Percentiles rank a stretch among this genome's conserved stretches.
Evolutionary conservation across 2,329 filamentous ascomycete genomes (phyloP).

Genomic region (Fusarium metavorans): DNA sequence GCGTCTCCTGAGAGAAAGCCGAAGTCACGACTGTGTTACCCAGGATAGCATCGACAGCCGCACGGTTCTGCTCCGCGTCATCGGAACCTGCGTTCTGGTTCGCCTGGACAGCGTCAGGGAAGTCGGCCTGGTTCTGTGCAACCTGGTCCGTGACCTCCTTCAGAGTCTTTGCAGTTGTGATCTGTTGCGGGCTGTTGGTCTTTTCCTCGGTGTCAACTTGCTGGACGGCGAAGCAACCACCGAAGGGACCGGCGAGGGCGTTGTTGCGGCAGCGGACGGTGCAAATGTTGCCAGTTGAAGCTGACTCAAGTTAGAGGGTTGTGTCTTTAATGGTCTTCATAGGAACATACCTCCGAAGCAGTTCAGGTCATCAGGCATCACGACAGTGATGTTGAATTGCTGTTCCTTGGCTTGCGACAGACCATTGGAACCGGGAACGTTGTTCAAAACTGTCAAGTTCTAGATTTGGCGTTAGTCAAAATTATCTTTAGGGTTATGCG

Average conservation of each 20-base stretch:
- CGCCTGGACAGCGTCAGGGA: constrained; percentile 55
- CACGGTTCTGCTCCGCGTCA: constrained; percentile 45
- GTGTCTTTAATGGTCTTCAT: fast-evolving
- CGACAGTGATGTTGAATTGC: constrained; percentile 68
- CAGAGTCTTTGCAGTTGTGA: constrained; percentile 60
- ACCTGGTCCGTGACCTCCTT: constrained; percentile 62
- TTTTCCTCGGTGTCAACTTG: constrained; percentile 60
- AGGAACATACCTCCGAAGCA: constrained; percentile 63
- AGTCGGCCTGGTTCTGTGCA: constrained; percentile 62
- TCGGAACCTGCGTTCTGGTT: constrained; percentile 56
- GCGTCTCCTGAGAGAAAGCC: constrained; percentile 51
- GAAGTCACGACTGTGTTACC: constrained; percentile 45
- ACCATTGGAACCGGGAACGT: constrained; percentile 69
- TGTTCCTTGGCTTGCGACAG: constrained; percentile 67
- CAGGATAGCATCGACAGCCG: constrained; percentile 55
- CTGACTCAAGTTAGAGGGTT: constrained; percentile 39
- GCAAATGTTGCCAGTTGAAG: constrained; percentile 68
- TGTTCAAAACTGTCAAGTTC: constrained; percentile 66
- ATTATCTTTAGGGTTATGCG: fast-evolving
- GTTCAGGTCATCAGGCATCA: constrained; percentile 61
- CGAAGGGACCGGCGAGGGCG: constrained; percentile 67
- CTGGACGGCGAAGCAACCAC: constrained; percentile 69
- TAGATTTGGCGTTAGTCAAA: neutral
- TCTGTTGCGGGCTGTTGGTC: constrained; percentile 58
- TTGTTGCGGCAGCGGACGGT: constrained; percentile 71